A percentile compares a stretch with the other conserved stretches of the same genome.
Evolutionary conservation across 2,329 filamentous ascomycete species (phyloP).

Genomic region (Alternaria conjuncta): DNA sequence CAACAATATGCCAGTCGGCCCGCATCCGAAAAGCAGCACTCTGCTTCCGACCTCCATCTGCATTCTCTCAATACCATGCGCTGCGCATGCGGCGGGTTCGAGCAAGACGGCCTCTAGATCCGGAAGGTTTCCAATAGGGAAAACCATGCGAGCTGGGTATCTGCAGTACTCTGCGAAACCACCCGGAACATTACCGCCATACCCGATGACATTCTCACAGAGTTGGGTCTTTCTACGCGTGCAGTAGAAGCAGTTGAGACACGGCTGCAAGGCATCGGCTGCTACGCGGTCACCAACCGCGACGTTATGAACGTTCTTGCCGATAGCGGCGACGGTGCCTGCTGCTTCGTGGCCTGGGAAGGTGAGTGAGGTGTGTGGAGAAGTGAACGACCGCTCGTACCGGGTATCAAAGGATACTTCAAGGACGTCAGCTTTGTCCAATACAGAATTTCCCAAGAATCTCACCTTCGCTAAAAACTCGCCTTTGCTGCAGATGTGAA

Average conservation of each 20-base stretch:
- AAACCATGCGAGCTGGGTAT: conserved; percentile 64
- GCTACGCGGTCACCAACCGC: conserved; percentile 67
- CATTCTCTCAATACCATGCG: conserved; percentile 73
- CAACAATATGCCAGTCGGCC: conserved; percentile 69
- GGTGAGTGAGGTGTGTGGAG: background rate
- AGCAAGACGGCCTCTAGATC: conserved; percentile 74
- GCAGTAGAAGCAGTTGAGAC: conserved; percentile 76
- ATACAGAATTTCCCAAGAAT: background rate
- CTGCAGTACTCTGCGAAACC: conserved; percentile 75
- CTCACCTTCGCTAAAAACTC: conserved; percentile 31
- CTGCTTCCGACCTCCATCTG: conserved; percentile 68
- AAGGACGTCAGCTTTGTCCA: background rate
- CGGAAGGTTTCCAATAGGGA: conserved; percentile 69
- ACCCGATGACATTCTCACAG: conserved; percentile 72
- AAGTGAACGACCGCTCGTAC: conserved; percentile 6
- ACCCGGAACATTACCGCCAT: conserved; percentile 71
- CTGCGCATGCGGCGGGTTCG: conserved; percentile 74
- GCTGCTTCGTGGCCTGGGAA: conserved; percentile 69
- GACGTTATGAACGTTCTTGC: conserved; percentile 66
- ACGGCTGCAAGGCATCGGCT: conserved; percentile 69
- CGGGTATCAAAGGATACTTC: conserved; percentile 33
- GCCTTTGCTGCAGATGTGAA: conserved; percentile 16
- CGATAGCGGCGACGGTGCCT: conserved; percentile 66
- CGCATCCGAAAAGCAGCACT: conserved; percentile 70
- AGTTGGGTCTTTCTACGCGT: conserved; percentile 70